These are phyloP conservation scores for Penicillium concentricum DNA, from an alignment of 2,329 filamentous ascomycete genomes.

Conservation along the genomic window DNA sequence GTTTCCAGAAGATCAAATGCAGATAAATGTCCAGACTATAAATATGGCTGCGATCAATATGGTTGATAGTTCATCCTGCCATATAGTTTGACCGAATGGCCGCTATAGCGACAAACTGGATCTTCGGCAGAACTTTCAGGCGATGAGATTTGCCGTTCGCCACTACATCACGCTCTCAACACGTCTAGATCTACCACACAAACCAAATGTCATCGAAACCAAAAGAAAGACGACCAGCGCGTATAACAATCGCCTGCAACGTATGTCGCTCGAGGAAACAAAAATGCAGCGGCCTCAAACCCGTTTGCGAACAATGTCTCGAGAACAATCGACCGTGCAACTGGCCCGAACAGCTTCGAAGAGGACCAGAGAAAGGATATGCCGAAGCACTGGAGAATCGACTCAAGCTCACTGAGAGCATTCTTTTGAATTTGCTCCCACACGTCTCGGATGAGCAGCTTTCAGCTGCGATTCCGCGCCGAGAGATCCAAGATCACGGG, in stretches of 20 bases:
- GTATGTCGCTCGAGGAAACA: slow-evolving; percentile 44
- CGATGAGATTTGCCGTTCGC: slow-evolving; percentile 9
- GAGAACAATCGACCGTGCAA: slow-evolving; percentile 34
- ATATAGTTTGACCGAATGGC: background rate
- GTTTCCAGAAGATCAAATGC: background rate
- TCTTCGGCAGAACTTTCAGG: slow-evolving; percentile 23
- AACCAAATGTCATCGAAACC: slow-evolving; percentile 7
- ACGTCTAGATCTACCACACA: background rate
- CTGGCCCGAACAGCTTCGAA: slow-evolving; percentile 41
- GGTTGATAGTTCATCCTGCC: slow-evolving; percentile 12
- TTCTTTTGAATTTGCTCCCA: slow-evolving; percentile 40
- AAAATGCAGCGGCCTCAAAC: slow-evolving; percentile 38
- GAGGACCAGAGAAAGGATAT: slow-evolving; percentile 50
- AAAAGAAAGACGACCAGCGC: slow-evolving; percentile 29
- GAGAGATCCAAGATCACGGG: background rate
- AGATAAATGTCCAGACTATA: background rate
- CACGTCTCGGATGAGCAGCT: slow-evolving; percentile 35
- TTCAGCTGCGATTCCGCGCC: slow-evolving; percentile 20
- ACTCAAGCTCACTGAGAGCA: slow-evolving; percentile 43
- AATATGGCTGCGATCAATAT: background rate
- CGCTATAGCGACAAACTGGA: background rate
- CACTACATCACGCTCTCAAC: background rate
- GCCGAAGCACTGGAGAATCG: slow-evolving; percentile 46
- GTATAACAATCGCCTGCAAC: slow-evolving; percentile 44
- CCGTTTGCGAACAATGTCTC: slow-evolving; percentile 37